Base-by-base conservation (phyloP, 768 basidiomycete species). In the Asterophora parasitica region DNA sequence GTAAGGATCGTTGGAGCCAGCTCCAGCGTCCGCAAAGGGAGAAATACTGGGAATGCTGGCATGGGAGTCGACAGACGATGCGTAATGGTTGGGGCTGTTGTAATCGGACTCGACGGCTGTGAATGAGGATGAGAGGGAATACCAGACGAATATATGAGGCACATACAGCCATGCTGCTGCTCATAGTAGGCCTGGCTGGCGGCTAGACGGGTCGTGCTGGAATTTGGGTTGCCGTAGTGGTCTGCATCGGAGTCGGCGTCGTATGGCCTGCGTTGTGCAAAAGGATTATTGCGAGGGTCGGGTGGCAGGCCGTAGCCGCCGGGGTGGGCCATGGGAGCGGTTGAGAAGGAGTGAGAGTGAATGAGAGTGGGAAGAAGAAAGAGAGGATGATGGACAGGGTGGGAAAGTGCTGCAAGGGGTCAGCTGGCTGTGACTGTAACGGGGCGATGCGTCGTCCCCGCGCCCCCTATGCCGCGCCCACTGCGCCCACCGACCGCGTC, bases 1-100 rank as follows among this genome's bases (percentile, higher is more conserved):
- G 65, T 95, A 98, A 46, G 88, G 88, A 47, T 88, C 82, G 16
- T 71, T 62, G 42, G 69, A 64, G 44, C 71, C 74, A 41, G 73
- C 64, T 17, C 72, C 76, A 20, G 78, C 70, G 62, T 83, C 80
- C 32, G 70, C 74, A 61, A 81, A 83, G 34, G 80, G 80, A 26
- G 79, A 81, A 42, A 76, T 74, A 58, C 71, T 78, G 43, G 75
- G 73, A 48, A 77, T 68, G 61, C 79, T 82, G 41, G 72, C 70
- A 62, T 83, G 81, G 12, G 82, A 84, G 61, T 75, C 73, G 55
- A 82, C 69, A 42, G 82, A 83, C 15, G 78, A 71, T 35, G 75
- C 66, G 54, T 83, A 82, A 31, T 71, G 75, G 13, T 38, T 38
- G 54, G 71, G 74, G 44, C 60, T 58, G 54, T 65, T 58, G 54